Conservation (phyloP, 2,329 filamentous ascomycete genomes). For the Ophiostoma triangulosporum region DNA sequence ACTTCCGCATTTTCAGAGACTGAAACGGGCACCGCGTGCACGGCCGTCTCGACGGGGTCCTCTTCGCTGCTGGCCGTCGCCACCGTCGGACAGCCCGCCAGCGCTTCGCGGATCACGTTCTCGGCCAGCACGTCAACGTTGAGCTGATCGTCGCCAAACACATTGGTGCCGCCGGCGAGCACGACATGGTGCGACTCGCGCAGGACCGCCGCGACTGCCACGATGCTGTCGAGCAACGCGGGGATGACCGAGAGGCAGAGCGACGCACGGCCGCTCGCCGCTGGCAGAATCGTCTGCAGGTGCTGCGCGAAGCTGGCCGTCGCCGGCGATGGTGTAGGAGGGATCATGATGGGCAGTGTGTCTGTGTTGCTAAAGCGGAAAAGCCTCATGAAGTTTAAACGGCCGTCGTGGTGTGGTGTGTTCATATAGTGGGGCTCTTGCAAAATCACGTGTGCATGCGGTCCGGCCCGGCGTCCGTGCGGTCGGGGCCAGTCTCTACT, state of each 20-base stretch:
- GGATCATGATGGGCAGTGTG: background rate
- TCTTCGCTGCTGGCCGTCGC: slow-evolving; percentile 45
- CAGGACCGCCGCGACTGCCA: slow-evolving; percentile 30
- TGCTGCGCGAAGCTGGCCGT: background rate
- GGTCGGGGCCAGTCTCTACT: too few relatives aligned
- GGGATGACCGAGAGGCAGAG: slow-evolving; percentile 35
- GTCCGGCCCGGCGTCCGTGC: background rate
- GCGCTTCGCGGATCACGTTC: slow-evolving; percentile 29
- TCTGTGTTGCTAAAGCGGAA: background rate
- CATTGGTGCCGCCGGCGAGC: slow-evolving; percentile 34
- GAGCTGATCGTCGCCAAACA: slow-evolving; percentile 35
- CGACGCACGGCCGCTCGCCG: background rate
- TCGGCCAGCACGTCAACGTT: slow-evolving; percentile 33
- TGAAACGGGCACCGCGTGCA: slow-evolving; percentile 8
- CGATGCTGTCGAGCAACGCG: slow-evolving; percentile 30
- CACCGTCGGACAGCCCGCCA: slow-evolving; percentile 31
- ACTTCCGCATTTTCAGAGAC: too few relatives aligned
- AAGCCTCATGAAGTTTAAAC: background rate
- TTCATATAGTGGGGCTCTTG: background rate
- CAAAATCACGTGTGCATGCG: background rate
- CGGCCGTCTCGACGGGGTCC: slow-evolving; percentile 37
- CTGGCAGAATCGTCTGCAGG: background rate
- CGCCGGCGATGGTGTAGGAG: background rate
- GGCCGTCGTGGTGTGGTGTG: background rate
- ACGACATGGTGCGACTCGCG: slow-evolving; percentile 31